Conservation (phyloP, 1,284 basidiomycete species). For the Neonothopanus nambi region DNA sequence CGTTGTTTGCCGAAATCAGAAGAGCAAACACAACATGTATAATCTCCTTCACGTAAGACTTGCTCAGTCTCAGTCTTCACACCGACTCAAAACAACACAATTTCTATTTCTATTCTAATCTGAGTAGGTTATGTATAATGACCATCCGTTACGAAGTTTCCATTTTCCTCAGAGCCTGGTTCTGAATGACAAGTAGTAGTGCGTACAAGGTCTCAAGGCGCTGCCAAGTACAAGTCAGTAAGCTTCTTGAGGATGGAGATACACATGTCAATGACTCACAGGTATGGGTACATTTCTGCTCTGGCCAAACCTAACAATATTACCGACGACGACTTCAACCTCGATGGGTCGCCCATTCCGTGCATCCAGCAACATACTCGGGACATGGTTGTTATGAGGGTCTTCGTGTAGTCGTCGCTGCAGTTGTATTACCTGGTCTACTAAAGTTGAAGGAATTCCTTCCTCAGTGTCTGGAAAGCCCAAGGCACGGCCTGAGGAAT, state of each 20-base stretch:
- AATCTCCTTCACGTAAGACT: too few relatives aligned
- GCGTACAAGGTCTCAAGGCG: constrained; percentile 53
- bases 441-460: constrained; percentile 44
- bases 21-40: too few relatives aligned
- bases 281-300: constrained; percentile 48
- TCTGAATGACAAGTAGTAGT: constrained; percentile 50
- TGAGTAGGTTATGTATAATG: background rate
- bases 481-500: constrained; percentile 46
- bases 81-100: background rate
- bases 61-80: too few relatives aligned
- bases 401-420: constrained; percentile 37
- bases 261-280: constrained; percentile 35
- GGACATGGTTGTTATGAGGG: constrained; percentile 47
- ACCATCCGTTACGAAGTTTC: too few relatives aligned
- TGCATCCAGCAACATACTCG: constrained; percentile 65
- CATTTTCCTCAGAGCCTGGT: constrained; percentile 41
- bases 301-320: constrained; percentile 55
- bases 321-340: constrained; percentile 65
- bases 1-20: too few relatives aligned
- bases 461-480: constrained; percentile 46
- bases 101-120: background rate
- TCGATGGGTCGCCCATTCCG: constrained; percentile 58
- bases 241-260: background rate
- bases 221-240: constrained; percentile 29
- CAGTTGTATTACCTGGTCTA: constrained; percentile 33